Evolutionary conservation across 768 basidiomycete species (phyloP).

Genomic region (Udeniomyces megalosporus): DNA sequence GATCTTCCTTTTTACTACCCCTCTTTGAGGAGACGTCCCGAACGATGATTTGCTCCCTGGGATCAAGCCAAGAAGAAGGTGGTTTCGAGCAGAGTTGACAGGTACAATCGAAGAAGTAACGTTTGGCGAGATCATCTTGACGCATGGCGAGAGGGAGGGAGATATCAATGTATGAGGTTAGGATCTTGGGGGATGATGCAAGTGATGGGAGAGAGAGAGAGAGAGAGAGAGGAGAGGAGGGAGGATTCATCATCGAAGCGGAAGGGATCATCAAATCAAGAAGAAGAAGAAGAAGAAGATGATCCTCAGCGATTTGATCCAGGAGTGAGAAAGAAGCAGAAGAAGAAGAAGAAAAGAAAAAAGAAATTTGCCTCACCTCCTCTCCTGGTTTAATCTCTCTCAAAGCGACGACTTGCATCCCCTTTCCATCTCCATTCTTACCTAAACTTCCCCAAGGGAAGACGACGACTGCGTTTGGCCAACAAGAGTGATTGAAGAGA

Average conservation of each 20-base stretch:
- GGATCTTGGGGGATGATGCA: background rate
- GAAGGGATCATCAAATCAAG: background rate
- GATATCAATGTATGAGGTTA: background rate
- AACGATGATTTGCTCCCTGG: background rate
- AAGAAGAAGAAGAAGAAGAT: background rate
- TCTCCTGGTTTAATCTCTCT: constrained; percentile 36
- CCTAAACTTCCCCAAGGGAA: background rate
- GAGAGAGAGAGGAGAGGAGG: background rate
- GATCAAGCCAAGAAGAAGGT: background rate
- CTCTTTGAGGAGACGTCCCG: background rate
- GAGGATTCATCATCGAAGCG: no score
- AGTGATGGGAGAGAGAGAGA: background rate
- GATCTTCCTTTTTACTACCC: no score
- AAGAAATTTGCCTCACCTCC: background rate
- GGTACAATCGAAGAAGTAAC: background rate
- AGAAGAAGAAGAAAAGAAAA: background rate
- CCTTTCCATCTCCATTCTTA: constrained; percentile 9
- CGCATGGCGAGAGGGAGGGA: background rate
- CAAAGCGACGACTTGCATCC: constrained; percentile 56
- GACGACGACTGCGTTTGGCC: no score
- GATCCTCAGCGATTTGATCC: background rate
- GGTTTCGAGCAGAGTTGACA: background rate
- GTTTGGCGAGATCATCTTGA: background rate
- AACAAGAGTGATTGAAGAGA: background rate
- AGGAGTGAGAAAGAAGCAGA: background rate